Evolutionary conservation across 1,139 yeast species (phyloP).

Genomic region (Kurtzmaniella quercitrusa): DNA sequence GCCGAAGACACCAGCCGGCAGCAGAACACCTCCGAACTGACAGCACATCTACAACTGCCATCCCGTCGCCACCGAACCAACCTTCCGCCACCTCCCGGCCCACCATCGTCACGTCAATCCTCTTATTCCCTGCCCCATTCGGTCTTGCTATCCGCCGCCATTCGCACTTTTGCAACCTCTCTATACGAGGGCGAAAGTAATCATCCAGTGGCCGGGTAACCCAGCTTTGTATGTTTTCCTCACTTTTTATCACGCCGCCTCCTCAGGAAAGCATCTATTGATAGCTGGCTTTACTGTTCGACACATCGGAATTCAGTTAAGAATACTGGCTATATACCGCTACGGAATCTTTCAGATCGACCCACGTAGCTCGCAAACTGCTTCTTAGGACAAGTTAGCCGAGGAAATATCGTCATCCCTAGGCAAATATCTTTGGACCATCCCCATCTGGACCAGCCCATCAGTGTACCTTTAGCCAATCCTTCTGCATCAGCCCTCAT

Average conservation of each 20-base stretch:
- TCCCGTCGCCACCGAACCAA: too few species aligned
- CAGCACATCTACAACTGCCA: too few species aligned
- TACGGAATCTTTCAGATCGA: background rate
- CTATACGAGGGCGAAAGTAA: background rate
- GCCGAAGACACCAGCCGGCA: too few species aligned
- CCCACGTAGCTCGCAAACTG: background rate
- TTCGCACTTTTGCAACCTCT: background rate
- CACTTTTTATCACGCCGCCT: background rate
- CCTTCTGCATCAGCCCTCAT: constrained; percentile 1
- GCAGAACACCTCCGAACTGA: too few species aligned
- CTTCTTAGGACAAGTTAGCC: background rate
- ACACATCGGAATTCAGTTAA: background rate
- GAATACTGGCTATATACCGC: background rate
- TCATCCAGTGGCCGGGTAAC: background rate
- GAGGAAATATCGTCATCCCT: background rate
- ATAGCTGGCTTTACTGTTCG: background rate
- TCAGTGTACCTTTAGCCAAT: background rate
- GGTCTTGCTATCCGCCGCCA: too few species aligned
- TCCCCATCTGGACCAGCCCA: too few species aligned
- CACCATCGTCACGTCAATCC: too few species aligned
- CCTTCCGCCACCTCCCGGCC: too few species aligned
- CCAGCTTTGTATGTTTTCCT: background rate
- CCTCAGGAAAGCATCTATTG: background rate
- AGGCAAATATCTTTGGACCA: background rate
- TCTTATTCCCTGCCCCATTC: too few species aligned